phyloP scores from a whole-genome alignment of 768 basidiomycete species.

The Cyclocybe cylindracea region DNA sequence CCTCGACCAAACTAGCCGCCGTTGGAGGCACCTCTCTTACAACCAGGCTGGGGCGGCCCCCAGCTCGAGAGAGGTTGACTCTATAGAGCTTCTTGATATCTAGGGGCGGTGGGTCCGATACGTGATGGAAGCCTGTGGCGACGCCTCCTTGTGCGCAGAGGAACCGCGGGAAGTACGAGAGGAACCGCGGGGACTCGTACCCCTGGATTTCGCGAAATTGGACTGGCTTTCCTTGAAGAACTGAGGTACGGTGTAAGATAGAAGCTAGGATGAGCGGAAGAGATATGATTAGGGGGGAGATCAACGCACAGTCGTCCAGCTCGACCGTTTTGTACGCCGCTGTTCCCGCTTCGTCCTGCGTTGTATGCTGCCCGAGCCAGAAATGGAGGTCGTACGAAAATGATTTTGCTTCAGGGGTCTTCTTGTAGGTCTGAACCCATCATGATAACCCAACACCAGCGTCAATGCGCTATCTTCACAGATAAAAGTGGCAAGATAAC shows the following conservation, averaged over 20 bases:
- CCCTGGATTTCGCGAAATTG: slow-evolving; percentile 66
- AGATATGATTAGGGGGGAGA: not conserved
- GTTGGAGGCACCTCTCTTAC: slow-evolving; percentile 51
- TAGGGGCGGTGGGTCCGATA: slow-evolving; percentile 27
- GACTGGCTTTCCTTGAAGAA: slow-evolving; percentile 55
- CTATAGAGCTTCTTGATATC: slow-evolving; percentile 52
- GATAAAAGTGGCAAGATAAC: slow-evolving; percentile 12
- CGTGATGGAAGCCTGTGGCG: slow-evolving; percentile 32
- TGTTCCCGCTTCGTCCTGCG: slow-evolving; percentile 61
- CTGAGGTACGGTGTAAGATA: slow-evolving; percentile 25
- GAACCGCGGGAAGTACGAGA: slow-evolving; percentile 33
- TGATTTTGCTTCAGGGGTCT: slow-evolving; percentile 42
- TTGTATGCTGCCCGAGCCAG: slow-evolving; percentile 62
- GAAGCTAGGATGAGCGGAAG: not conserved
- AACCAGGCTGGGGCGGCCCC: slow-evolving; percentile 31
- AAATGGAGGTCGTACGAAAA: slow-evolving; percentile 64
- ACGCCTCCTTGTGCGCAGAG: slow-evolving; percentile 30
- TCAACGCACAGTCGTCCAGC: slow-evolving; percentile 57
- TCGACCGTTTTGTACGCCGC: slow-evolving; percentile 71
- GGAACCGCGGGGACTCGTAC: slow-evolving; percentile 49
- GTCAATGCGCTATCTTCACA: not conserved
- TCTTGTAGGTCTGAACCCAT: slow-evolving; percentile 54
- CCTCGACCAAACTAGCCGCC: slow-evolving; percentile 48
- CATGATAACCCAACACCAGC: not conserved
- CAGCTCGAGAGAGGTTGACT: slow-evolving; percentile 36